Conservation (phyloP, 1,284 basidiomycete genomes). For the Ustilago curta region DNA sequence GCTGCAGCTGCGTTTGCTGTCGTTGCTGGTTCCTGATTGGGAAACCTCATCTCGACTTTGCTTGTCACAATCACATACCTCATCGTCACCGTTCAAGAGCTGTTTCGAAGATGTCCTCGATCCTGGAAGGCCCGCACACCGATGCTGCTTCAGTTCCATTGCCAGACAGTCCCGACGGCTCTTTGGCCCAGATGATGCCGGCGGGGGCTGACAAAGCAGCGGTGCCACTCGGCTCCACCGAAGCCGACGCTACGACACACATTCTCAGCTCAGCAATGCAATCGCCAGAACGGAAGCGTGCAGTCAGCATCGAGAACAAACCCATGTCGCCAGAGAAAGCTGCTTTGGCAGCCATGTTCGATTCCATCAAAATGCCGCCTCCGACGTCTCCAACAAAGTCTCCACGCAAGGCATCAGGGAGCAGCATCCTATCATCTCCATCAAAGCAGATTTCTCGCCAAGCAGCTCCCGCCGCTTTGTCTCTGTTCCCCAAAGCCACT, state of each 20-base stretch:
- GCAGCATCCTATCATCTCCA: constrained; percentile 19
- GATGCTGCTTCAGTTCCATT: constrained; percentile 26
- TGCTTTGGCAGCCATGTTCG: constrained; percentile 48
- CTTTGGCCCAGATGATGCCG: constrained; percentile 4
- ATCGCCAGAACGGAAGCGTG: constrained; percentile 19
- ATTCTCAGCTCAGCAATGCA: neutral
- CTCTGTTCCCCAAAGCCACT: constrained; percentile 14
- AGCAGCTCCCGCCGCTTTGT: constrained; percentile 3
- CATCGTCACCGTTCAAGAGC: neutral
- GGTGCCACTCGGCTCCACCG: neutral
- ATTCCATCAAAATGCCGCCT: constrained; percentile 46
- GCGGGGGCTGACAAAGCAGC: neutral
- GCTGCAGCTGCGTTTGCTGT: neutral
- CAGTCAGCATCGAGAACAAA: constrained; percentile 14
- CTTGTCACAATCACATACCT: too few relatives aligned
- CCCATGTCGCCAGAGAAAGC: constrained; percentile 49
- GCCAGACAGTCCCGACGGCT: constrained; percentile 23
- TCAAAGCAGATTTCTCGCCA: constrained; percentile 17
- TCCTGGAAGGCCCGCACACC: neutral
- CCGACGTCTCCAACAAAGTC: constrained; percentile 42
- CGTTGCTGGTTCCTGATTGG: neutral
- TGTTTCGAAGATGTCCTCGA: neutral
- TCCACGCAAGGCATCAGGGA: constrained; percentile 36
- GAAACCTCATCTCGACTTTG: neutral
- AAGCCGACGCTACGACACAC: neutral